Evolutionary conservation across 1,284 basidiomycete genomes (phyloP).

Genomic region (Melampsora larici-populina): DNA sequence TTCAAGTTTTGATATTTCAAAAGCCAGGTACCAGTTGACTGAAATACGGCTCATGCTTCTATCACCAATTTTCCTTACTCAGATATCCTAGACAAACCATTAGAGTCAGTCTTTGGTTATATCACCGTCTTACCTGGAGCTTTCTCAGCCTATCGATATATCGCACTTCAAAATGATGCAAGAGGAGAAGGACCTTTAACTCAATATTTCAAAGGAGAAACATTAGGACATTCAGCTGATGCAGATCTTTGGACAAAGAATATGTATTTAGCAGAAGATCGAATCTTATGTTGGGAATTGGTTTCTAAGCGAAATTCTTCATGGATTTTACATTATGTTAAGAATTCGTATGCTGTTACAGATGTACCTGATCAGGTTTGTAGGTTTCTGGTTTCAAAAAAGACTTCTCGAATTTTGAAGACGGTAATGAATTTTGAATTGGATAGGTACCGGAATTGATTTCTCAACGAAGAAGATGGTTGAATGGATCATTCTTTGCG

Average conservation of each 20-base stretch:
- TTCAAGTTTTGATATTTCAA: constrained; percentile 60
- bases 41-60: too few relatives aligned
- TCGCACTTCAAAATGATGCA: constrained; percentile 85
- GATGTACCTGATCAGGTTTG: constrained; percentile 73
- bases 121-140: constrained; percentile 86
- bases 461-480: constrained; percentile 88
- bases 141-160: constrained; percentile 89
- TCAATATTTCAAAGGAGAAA: constrained; percentile 81
- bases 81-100: constrained; percentile 80
- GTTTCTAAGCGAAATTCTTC: constrained; percentile 71
- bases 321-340: constrained; percentile 46
- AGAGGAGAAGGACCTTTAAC: constrained; percentile 98
- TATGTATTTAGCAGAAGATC: constrained; percentile 81
- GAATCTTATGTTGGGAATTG: constrained; percentile 91
- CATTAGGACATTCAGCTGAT: constrained; percentile 89
- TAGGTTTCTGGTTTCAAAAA: too few relatives aligned
- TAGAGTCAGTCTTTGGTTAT: constrained; percentile 93
- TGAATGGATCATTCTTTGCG: constrained; percentile 95
- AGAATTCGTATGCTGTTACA: constrained; percentile 72
- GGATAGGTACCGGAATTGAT: constrained; percentile 66
- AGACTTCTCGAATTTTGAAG: constrained; percentile 51
- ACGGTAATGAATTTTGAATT: background rate
- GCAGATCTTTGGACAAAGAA: constrained; percentile 60
- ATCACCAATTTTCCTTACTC: too few relatives aligned
- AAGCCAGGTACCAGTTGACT: too few relatives aligned